Base-by-base conservation (phyloP, 2,329 filamentous ascomycete genomes). In the Phialophora macrospora region DNA sequence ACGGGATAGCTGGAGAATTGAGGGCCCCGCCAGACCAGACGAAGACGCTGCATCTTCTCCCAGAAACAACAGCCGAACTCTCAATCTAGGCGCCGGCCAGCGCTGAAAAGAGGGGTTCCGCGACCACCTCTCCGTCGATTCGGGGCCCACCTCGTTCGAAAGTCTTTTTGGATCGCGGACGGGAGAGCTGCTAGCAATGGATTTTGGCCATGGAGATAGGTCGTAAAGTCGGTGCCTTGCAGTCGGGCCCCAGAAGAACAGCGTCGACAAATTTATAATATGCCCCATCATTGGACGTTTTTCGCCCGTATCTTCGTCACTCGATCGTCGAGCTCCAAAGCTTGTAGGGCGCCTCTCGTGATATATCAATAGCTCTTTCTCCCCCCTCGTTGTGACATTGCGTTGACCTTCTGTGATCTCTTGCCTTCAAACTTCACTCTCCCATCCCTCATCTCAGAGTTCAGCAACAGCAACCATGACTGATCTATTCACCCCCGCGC, bases 401-500 rank as follows among this genome's bases (percentile, higher is more conserved):
- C 38, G 14, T 17, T 44, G 38, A 52, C 20, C 20, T 22, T 52
- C 20, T 52, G 20, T 26, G 48, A 4, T 4, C 1, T 5, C 44
- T 38, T 28, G 51, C 32, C 49, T 60, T 60, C 44, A 3, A 8
- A 38, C n/a, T 51, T 32, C 17, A 5, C 9, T 59, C 41, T 32
- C 20, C 12, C 28, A 26, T 2, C 1, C 8, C 14, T 34, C 57
- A 4, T 20, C 20, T 8, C 22, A 44, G 30, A 41, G 4, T 14
- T 34, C 56, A 22, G 4, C 26, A 22, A 2, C 26, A 14, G 46
- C 58, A 51, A 41, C 14, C 58, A 60, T 60, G 48, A 41, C 12
- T 52, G 46, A 52, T 12, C 3, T 77, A 51, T 78, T 77, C 67
- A 55, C 34, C 17, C 78, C 79, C 20, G 80, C 83, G 5, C 80